Percentiles rank a stretch among this genome's conserved stretches.
Evolutionary conservation across 345 rosid species (phyloP).

Genomic region (Kandelia obovata): DNA sequence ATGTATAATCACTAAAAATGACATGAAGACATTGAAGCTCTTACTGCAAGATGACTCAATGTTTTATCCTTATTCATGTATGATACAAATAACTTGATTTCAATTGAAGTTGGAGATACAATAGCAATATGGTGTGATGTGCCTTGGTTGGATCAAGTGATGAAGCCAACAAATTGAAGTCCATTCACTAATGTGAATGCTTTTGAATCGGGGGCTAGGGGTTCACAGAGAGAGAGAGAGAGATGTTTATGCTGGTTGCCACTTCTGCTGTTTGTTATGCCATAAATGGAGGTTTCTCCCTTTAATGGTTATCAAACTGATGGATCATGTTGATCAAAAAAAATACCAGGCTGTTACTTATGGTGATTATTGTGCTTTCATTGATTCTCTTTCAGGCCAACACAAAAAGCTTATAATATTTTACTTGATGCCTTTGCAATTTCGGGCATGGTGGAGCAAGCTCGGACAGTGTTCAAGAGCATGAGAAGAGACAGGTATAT

Average conservation of each 20-base stretch:
- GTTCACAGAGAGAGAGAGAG: no score
- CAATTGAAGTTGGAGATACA: background rate
- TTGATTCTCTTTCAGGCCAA: conserved; percentile 55
- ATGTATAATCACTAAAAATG: background rate
- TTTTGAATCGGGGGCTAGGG: no score
- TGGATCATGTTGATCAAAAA: background rate
- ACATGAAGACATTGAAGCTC: background rate
- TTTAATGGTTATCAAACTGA: background rate
- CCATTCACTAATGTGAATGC: background rate
- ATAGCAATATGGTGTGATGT: conserved; percentile 3
- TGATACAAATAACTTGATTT: no score
- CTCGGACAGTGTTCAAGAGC: conserved; percentile 76
- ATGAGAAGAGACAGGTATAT: conserved; percentile 91
- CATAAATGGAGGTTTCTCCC: background rate
- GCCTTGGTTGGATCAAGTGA: conserved; percentile 2
- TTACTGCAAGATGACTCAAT: no score
- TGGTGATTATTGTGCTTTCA: conserved; percentile 2
- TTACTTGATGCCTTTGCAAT: conserved; percentile 95
- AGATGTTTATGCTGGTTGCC: no score
- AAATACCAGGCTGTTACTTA: background rate
- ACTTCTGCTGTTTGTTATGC: background rate
- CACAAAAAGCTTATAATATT: conserved; percentile 84
- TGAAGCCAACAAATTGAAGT: background rate
- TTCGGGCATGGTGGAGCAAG: conserved; percentile 96
- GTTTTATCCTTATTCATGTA: no score